These are phyloP conservation scores for Naganishia friedmannii DNA, from an alignment of 768 basidiomycete genomes.

Conservation along the genomic window DNA sequence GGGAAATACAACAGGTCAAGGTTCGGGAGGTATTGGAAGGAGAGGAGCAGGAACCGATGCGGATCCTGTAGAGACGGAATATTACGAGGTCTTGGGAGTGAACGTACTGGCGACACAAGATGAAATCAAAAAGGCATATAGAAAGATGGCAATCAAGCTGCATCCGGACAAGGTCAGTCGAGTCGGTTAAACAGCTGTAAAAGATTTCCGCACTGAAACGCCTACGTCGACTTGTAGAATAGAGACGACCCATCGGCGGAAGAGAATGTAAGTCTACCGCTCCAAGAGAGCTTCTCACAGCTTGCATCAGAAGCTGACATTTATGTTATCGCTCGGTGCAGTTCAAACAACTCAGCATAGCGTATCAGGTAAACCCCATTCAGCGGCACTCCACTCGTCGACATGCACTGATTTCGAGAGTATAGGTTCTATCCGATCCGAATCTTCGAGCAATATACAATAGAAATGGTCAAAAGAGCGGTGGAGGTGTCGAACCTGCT, in stretches of 20 bases:
- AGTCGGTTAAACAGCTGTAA: neutral
- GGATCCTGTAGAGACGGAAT: slow-evolving; percentile 50
- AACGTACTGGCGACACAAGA: slow-evolving; percentile 46
- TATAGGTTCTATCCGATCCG: slow-evolving; percentile 48
- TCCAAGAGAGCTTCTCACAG: no score
- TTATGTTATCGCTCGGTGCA: slow-evolving; percentile 9
- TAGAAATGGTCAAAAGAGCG: slow-evolving; percentile 50
- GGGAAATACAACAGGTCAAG: slow-evolving; percentile 22
- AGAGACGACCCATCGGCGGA: slow-evolving; percentile 50
- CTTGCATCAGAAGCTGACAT: neutral
- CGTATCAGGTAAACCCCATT: slow-evolving; percentile 39
- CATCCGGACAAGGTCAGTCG: slow-evolving; percentile 46
- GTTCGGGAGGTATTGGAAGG: neutral
- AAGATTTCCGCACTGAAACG: neutral
- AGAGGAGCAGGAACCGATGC: slow-evolving; percentile 45
- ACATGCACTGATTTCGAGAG: neutral
- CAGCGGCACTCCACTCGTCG: neutral
- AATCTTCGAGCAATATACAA: slow-evolving; percentile 51
- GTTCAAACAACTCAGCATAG: slow-evolving; percentile 52
- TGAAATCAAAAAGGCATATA: slow-evolving; percentile 51
- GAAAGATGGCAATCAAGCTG: slow-evolving; percentile 50
- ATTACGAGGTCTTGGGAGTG: slow-evolving; percentile 50
- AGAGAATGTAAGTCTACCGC: slow-evolving; percentile 44
- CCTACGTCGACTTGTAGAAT: slow-evolving; percentile 33
- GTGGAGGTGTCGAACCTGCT: slow-evolving; percentile 47